These are phyloP conservation scores for Leccinum insolens DNA, from an alignment of 1,284 basidiomycete genomes.

Conservation along the genomic window DNA sequence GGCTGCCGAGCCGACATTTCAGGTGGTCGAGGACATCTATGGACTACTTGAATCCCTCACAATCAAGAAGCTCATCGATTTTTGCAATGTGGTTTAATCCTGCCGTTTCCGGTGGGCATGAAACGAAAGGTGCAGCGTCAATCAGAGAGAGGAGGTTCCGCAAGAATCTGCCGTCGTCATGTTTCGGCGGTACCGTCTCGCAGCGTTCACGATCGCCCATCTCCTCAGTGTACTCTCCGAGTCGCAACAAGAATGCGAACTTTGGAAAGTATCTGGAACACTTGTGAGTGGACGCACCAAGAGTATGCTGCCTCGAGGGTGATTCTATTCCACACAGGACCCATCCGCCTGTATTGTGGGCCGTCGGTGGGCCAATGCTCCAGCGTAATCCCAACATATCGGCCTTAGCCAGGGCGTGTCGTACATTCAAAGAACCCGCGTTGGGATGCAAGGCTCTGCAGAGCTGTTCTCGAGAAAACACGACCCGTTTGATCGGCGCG, in stretches of 20 bases:
- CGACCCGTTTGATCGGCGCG: conserved; percentile 87
- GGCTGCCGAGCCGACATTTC: too few relatives aligned
- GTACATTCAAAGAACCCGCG: too few relatives aligned
- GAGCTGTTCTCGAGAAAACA: conserved; percentile 82
- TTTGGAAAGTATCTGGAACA: background rate
- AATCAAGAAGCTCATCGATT: background rate
- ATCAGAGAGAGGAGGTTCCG: background rate
- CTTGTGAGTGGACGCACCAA: background rate
- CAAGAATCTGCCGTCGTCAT: background rate
- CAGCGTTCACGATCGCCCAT: background rate
- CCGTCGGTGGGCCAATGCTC: too few relatives aligned
- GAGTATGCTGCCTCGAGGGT: background rate
- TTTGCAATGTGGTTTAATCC: background rate
- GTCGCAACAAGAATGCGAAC: background rate
- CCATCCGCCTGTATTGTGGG: too few relatives aligned
- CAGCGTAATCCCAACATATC: too few relatives aligned
- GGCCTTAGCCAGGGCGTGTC: too few relatives aligned
- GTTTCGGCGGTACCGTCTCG: background rate
- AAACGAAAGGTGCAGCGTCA: background rate
- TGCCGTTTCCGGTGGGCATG: background rate
- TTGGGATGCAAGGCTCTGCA: conserved; percentile 69
- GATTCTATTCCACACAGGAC: background rate
- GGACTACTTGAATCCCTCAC: background rate
- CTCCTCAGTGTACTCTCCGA: background rate
- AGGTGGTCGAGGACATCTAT: too few relatives aligned